These are phyloP conservation scores for Podosphaera xanthii DNA, from an alignment of 2,329 filamentous ascomycete species.

Conservation along the genomic window DNA sequence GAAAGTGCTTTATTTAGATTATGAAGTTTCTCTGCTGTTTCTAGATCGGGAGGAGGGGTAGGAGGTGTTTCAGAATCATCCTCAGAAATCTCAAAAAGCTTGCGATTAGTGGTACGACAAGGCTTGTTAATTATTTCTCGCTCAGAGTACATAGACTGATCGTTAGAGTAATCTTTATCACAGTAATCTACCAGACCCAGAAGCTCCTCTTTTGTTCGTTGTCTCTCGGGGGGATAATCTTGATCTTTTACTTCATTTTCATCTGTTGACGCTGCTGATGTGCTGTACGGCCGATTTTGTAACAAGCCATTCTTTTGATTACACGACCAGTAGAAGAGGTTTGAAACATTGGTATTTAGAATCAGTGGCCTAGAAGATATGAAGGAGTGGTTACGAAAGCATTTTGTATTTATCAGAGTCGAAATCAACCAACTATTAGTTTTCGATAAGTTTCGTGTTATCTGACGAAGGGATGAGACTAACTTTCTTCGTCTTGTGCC, in stretches of 20 bases:
- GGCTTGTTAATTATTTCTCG: conserved; percentile 30
- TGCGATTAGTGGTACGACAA: conserved; percentile 24
- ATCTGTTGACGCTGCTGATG: not conserved
- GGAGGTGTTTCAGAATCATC: conserved; percentile 19
- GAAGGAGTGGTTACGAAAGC: no score
- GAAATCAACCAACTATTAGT: no score
- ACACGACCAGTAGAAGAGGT: no score
- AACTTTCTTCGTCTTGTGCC: not conserved
- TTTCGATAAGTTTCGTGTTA: no score
- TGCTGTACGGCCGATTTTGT: not conserved
- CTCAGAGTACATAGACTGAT: conserved; percentile 27
- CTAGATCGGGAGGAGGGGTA: conserved; percentile 12
- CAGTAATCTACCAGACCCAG: conserved; percentile 29
- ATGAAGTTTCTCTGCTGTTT: conserved; percentile 11
- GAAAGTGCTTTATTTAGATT: conserved; percentile 8
- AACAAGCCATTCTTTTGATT: no score
- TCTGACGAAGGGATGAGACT: no score
- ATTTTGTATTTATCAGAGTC: no score
- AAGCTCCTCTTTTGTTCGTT: conserved; percentile 22
- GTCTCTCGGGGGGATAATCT: conserved; percentile 3
- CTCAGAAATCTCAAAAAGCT: conserved; percentile 26
- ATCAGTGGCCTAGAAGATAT: no score
- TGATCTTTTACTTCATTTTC: not conserved
- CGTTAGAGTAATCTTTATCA: conserved; percentile 25
- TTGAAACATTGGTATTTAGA: no score